Evolutionary conservation across 2,329 filamentous ascomycete species (phyloP).

Genomic region (Nigrospora osmanthi): DNA sequence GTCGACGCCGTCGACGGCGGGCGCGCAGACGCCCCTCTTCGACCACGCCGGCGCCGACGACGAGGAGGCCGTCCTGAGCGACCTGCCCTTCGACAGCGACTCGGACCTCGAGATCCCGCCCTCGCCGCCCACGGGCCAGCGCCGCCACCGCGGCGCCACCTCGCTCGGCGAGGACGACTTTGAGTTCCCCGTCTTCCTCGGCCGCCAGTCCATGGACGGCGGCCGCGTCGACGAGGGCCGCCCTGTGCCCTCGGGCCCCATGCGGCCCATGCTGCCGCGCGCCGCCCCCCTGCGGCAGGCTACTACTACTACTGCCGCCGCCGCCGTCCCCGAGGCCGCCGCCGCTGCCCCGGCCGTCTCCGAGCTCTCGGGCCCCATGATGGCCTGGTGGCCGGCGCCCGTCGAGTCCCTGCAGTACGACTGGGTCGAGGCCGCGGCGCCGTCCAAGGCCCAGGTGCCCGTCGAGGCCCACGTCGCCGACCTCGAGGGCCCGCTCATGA

Average conservation of each 20-base stretch:
- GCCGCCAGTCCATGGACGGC: slow-evolving; percentile 8
- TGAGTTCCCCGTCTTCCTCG: slow-evolving; percentile 20
- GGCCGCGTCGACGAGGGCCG: not conserved
- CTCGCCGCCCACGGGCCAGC: slow-evolving; percentile 6
- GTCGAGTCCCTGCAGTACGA: slow-evolving; percentile 3
- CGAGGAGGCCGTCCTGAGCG: slow-evolving; percentile 15
- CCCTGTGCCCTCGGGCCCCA: not conserved
- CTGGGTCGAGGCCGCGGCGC: slow-evolving; percentile 2
- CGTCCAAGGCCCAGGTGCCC: not conserved
- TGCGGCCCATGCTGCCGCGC: not conserved
- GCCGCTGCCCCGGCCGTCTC: not conserved
- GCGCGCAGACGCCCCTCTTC: slow-evolving; percentile 8
- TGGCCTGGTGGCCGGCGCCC: not conserved
- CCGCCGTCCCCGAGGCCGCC: not conserved
- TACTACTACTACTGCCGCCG: too few relatives aligned
- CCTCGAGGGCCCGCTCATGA: slow-evolving; percentile 16
- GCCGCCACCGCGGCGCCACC: slow-evolving; percentile 5
- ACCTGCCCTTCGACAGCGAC: slow-evolving; percentile 13
- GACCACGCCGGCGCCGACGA: slow-evolving; percentile 10
- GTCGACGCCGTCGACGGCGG: slow-evolving; percentile 6
- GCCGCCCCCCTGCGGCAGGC: not conserved
- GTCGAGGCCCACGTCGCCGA: slow-evolving; percentile 6
- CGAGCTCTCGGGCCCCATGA: not conserved
- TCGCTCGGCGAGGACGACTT: slow-evolving; percentile 15
- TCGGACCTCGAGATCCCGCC: slow-evolving; percentile 12